phyloP scores from a whole-genome alignment of 2,329 filamentous ascomycete species.

The Aspergillus tanneri region DNA sequence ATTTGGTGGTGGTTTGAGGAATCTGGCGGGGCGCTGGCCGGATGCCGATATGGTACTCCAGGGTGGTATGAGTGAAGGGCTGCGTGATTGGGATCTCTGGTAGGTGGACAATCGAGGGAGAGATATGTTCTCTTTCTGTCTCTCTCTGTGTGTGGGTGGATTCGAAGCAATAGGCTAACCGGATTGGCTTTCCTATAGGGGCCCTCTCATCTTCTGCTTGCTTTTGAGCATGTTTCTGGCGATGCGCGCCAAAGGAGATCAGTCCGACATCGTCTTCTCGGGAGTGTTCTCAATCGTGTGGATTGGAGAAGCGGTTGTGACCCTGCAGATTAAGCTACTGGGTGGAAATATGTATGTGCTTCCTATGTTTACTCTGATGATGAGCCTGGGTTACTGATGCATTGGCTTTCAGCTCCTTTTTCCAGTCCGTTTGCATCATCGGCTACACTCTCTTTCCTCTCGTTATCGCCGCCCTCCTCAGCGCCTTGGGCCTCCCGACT shows the following conservation, averaged over 20 bases:
- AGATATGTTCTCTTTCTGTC: background rate
- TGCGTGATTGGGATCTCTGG: slow-evolving; percentile 97
- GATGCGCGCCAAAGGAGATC: slow-evolving; percentile 72
- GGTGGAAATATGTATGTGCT: slow-evolving; percentile 92
- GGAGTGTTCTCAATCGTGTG: slow-evolving; percentile 96
- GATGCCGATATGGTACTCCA: slow-evolving; percentile 66
- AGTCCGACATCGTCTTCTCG: slow-evolving; percentile 87
- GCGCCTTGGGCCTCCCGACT: slow-evolving; percentile 73
- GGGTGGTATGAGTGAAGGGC: slow-evolving; percentile 77
- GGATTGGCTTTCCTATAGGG: slow-evolving; percentile 54
- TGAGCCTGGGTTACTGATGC: slow-evolving; percentile 20
- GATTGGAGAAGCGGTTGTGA: slow-evolving; percentile 95
- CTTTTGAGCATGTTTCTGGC: slow-evolving; percentile 84
- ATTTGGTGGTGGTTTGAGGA: slow-evolving; percentile 51
- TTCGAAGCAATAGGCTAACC: slow-evolving; percentile 16
- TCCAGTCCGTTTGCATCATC: slow-evolving; percentile 96
- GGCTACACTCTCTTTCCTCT: slow-evolving; percentile 97
- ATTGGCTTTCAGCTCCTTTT: slow-evolving; percentile 73
- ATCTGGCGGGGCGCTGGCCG: slow-evolving; percentile 63
- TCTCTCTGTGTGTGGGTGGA: background rate
- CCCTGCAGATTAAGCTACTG: slow-evolving; percentile 93
- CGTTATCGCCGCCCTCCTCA: slow-evolving; percentile 87
- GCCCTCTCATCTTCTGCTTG: slow-evolving; percentile 90
- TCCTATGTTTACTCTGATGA: background rate
- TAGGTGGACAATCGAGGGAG: slow-evolving; percentile 33